Evolutionary conservation across 2,329 filamentous ascomycete genomes (phyloP).

Genomic region (Colletotrichum chrysophilum): DNA sequence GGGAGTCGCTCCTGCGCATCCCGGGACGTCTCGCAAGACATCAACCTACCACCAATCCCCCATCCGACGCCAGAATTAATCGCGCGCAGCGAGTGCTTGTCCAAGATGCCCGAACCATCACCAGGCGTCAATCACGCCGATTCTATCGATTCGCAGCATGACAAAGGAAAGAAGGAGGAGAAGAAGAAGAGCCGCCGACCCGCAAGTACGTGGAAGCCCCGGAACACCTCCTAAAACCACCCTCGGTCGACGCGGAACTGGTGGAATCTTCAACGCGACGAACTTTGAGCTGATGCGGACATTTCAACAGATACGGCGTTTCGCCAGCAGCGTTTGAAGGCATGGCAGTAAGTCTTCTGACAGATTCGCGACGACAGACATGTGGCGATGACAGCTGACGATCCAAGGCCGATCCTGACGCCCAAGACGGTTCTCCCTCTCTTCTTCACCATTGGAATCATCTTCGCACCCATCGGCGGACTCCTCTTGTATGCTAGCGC

Average conservation of each 20-base stretch:
- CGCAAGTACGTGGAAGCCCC: conserved; percentile 70
- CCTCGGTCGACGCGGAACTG: conserved; percentile 4
- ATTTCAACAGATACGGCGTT: conserved; percentile 82
- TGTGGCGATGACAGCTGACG: conserved; percentile 12
- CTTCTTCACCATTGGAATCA: conserved; percentile 88
- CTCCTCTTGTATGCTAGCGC: conserved; percentile 85
- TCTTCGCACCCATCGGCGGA: conserved; percentile 93
- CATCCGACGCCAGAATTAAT: neutral
- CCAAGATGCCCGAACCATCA: conserved; percentile 53
- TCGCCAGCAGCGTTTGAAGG: conserved; percentile 94
- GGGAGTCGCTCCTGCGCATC: neutral
- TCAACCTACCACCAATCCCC: neutral
- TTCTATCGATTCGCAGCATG: conserved; percentile 62
- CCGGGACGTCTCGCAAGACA: neutral
- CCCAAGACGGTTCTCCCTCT: conserved; percentile 92
- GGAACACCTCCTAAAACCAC: neutral
- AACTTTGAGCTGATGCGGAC: neutral
- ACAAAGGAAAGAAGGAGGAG: conserved; percentile 60
- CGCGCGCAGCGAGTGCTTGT: conserved; percentile 12
- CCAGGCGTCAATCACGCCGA: conserved; percentile 51
- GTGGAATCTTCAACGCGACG: neutral
- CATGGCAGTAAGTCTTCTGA: conserved; percentile 84
- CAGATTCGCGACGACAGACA: neutral
- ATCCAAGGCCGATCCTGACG: conserved; percentile 84
- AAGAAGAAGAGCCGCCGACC: conserved; percentile 92